A percentile compares a stretch with the other conserved stretches of the same genome.
Evolutionary conservation across 2,329 filamentous ascomycete species (phyloP).

Genomic region (Penicillium sp.): DNA sequence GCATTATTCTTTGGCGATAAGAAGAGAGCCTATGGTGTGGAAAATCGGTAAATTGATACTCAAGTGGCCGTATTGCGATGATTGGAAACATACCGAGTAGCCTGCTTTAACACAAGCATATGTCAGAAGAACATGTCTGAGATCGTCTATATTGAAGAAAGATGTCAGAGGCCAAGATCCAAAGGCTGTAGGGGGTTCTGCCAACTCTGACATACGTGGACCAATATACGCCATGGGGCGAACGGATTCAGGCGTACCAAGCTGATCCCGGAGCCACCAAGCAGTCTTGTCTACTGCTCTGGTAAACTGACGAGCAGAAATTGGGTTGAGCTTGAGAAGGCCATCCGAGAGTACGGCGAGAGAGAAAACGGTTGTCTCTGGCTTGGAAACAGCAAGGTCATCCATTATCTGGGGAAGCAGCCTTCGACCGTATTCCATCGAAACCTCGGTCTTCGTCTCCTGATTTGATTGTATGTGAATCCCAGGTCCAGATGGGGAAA

Average conservation of each 20-base stretch:
- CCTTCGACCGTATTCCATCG: slow-evolving; percentile 4
- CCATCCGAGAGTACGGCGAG: not conserved
- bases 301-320: slow-evolving; percentile 1
- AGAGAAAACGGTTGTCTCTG: slow-evolving; percentile 5
- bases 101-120: slow-evolving; percentile 9
- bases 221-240: slow-evolving; percentile 8
- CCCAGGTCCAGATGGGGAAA: not conserved
- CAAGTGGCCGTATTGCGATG: not conserved
- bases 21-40: not conserved
- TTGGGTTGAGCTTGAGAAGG: not conserved
- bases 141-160: slow-evolving; percentile 1
- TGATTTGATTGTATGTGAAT: not conserved
- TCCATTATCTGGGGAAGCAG: slow-evolving; percentile 9
- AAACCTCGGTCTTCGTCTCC: not conserved
- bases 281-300: slow-evolving; percentile 9
- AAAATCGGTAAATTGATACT: not conserved
- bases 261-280: slow-evolving; percentile 2
- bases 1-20: slow-evolving; percentile 3
- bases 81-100: slow-evolving; percentile 6
- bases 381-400: slow-evolving; percentile 3
- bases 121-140: slow-evolving; percentile 7
- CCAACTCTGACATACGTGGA: slow-evolving; percentile 2
- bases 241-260: slow-evolving; percentile 1
- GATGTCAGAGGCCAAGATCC: not conserved
- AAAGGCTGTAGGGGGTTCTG: not conserved